phyloP scores from a whole-genome alignment of 176 grass and related monocot genomes.

The Phragmites australis region DNA sequence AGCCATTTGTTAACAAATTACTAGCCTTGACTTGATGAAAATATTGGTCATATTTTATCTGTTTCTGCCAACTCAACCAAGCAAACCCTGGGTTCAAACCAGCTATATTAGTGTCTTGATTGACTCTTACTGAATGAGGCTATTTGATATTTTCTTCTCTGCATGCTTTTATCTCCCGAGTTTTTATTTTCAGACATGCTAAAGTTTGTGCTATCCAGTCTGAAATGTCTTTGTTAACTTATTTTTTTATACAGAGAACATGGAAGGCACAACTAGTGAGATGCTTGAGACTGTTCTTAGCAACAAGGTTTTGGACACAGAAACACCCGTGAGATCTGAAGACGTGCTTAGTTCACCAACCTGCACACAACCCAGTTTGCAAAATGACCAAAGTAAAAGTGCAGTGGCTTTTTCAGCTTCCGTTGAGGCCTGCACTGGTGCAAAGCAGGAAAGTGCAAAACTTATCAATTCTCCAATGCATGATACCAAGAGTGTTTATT shows the following conservation, averaged over 20 bases:
- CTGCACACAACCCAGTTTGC: conserved; percentile 54
- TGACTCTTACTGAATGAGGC: background rate
- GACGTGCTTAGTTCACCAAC: conserved; percentile 71
- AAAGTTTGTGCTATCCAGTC: conserved; percentile 11
- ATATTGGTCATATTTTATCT: background rate
- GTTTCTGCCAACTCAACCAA: background rate
- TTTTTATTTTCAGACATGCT: background rate
- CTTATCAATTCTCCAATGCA: conserved; percentile 51
- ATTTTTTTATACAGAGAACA: conserved; percentile 50
- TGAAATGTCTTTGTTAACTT: conserved; percentile 14
- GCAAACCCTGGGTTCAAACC: background rate
- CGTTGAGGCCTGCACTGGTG: conserved; percentile 55
- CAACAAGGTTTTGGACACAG: conserved; percentile 64
- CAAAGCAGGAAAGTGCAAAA: conserved; percentile 66
- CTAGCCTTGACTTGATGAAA: too few relatives aligned
- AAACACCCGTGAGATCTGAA: conserved; percentile 69
- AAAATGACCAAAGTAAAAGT: conserved; percentile 63
- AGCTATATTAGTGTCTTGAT: background rate
- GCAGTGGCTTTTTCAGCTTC: conserved; percentile 52
- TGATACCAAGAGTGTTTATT: conserved; percentile 78
- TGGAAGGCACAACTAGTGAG: conserved; percentile 45
- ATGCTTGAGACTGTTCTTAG: conserved; percentile 57
- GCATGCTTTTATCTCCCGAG: background rate
- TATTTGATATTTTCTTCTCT: background rate
- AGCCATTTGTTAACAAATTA: too few relatives aligned